Conservation (phyloP, 2,329 filamentous ascomycete genomes). For the Ramularia collo-cygni region DNA sequence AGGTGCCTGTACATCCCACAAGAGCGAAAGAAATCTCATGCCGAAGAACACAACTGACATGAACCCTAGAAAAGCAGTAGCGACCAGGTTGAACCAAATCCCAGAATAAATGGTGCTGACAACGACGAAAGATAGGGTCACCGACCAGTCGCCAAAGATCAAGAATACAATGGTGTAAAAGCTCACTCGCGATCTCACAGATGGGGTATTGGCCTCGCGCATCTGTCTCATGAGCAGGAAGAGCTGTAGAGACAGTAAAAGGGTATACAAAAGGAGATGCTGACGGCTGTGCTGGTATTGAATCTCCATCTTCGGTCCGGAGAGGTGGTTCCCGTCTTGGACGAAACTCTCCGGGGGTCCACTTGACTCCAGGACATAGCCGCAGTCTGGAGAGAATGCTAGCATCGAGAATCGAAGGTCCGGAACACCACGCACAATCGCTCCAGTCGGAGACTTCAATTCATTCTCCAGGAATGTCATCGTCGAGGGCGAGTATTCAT, state of each 20-base stretch:
- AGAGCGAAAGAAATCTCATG: slow-evolving; percentile 59
- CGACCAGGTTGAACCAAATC: slow-evolving; percentile 50
- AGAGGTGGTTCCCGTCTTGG: slow-evolving; percentile 46
- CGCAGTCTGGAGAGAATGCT: slow-evolving; percentile 60
- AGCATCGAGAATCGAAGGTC: slow-evolving; percentile 53
- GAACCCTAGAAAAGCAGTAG: slow-evolving; percentile 52
- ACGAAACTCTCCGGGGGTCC: slow-evolving; percentile 49
- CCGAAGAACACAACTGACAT: slow-evolving; percentile 56
- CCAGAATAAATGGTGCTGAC: slow-evolving; percentile 50
- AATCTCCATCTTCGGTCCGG: slow-evolving; percentile 52
- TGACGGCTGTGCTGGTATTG: slow-evolving; percentile 41
- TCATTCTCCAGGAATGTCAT: slow-evolving; percentile 52
- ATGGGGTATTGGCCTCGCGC: slow-evolving; percentile 58
- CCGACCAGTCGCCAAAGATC: slow-evolving; percentile 55
- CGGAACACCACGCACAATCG: slow-evolving; percentile 45
- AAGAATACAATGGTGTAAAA: slow-evolving; percentile 58
- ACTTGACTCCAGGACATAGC: slow-evolving; percentile 57
- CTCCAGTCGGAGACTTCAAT: slow-evolving; percentile 52
- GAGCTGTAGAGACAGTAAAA: slow-evolving; percentile 47
- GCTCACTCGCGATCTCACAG: slow-evolving; percentile 56
- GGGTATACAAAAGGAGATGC: slow-evolving; percentile 47
- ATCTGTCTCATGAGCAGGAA: slow-evolving; percentile 54
- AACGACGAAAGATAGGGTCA: slow-evolving; percentile 47
- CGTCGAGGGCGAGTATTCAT: slow-evolving; percentile 24
- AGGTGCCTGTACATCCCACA: slow-evolving; percentile 57